Conservation (phyloP, 2,329 filamentous ascomycete species). For the Penicillium sp. region DNA sequence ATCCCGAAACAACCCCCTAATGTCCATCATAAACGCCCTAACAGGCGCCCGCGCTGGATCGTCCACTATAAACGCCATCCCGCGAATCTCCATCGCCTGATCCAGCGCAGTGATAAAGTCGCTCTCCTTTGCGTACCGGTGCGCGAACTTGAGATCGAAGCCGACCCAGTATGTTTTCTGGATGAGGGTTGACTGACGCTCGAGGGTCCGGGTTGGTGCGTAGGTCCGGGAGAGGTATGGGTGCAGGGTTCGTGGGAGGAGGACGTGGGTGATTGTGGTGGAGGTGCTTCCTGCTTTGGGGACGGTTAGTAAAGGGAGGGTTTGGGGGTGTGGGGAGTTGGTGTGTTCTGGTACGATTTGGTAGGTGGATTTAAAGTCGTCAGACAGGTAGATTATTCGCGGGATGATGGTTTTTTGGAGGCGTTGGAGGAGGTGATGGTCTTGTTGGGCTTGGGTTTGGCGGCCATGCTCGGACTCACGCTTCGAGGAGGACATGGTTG, state of each 20-base stretch:
- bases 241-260: not conserved
- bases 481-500: not conserved
- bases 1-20: not conserved
- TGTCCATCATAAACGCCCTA: constrained; percentile 4
- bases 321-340: not conserved
- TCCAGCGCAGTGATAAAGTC: not conserved
- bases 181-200: not conserved
- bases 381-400: not conserved
- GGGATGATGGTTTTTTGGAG: not conserved
- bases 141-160: not conserved
- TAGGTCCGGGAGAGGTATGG: not conserved
- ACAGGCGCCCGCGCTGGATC: not conserved
- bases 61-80: not conserved
- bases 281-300: not conserved
- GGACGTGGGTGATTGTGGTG: not conserved
- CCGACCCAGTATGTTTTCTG: not conserved
- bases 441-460: not conserved
- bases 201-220: not conserved
- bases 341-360: not conserved
- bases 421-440: not conserved
- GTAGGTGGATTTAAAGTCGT: not conserved
- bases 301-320: not conserved
- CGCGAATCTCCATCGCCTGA: not conserved
- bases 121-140: not conserved
- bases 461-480: not conserved